Base-by-base conservation (phyloP, 2,329 filamentous ascomycete species). In the Fusarium phyllophilum region DNA sequence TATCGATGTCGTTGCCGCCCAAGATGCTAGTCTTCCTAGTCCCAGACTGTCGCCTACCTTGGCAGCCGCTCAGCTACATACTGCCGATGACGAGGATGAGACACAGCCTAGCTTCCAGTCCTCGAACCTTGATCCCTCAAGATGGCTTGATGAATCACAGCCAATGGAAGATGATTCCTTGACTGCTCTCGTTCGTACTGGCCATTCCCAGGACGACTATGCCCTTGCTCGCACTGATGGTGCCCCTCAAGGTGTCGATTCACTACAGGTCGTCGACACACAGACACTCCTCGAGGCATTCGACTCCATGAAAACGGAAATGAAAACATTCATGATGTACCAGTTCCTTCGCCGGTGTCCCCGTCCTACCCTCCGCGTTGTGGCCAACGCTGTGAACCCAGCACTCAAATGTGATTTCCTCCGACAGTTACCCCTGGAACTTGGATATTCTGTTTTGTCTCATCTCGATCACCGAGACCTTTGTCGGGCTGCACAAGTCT, bases 281-380 rank as follows among this genome's bases (percentile, higher is more conserved):
- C 93, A 93, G 13, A 89, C 88, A 22, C 94, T 99, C 87, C 85
- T 99, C 22, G 93, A 97, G 76, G 91, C 92, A 6, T 99, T 98
- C 78, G 96, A 98, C 81, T 89, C 93, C 12, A 93, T 99, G 88
- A 95, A 96, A 5, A 90, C 93, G 49, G 93, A 96, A 78, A 91
- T 99, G 89, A 96, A 99, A 83, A 93, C 93, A 0, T 97, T 97
- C 80, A 92, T 99, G 84, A 97, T 99, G 91, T 98, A 97, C 80
- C 96, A 99, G 80, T 90, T 99, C 62, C 88, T 99, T 33, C 92
- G 94, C 64, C 89, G 96, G 52, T 98, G 95, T 79, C 90, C 94
- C 11, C 93, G 97, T 75, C 92, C 94, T 46, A 97, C 95, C 0
- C 86, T 99, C 10, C 94, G 96, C 78, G 92, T 97, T 62, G 92